Percentiles rank a stretch among this genome's conserved stretches.
These are phyloP conservation scores for Trichothecium roseum DNA, from an alignment of 2,329 filamentous ascomycete species.

Conservation along the genomic window DNA sequence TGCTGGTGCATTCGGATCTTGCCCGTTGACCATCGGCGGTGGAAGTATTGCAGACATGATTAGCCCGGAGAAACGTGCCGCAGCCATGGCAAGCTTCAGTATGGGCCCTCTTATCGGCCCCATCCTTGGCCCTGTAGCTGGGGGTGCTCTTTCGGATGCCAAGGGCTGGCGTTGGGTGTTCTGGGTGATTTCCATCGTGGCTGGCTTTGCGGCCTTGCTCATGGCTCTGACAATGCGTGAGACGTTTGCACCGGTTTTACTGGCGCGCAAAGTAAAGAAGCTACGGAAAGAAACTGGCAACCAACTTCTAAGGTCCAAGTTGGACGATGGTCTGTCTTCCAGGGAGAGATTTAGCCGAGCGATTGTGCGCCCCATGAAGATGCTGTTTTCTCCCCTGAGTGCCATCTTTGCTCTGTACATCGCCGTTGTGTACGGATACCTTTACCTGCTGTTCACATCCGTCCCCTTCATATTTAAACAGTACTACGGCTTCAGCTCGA, in stretches of 20 bases:
- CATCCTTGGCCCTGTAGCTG: slow-evolving; percentile 38
- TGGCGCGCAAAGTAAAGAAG: slow-evolving; percentile 27
- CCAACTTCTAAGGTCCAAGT: slow-evolving; percentile 13
- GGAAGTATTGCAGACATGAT: slow-evolving; percentile 41
- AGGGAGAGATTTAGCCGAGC: slow-evolving; percentile 37
- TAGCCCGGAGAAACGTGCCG: slow-evolving; percentile 33
- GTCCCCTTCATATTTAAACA: slow-evolving; percentile 26
- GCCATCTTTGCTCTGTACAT: slow-evolving; percentile 42
- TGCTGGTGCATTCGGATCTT: slow-evolving; percentile 22
- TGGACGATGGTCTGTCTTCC: slow-evolving; percentile 14
- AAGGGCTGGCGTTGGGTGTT: slow-evolving; percentile 43
- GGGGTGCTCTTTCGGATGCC: slow-evolving; percentile 29
- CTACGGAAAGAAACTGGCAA: slow-evolving; percentile 33
- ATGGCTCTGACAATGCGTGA: slow-evolving; percentile 20
- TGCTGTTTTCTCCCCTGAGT: slow-evolving; percentile 46
- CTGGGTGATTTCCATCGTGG: slow-evolving; percentile 35
- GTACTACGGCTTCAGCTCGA: slow-evolving; percentile 38
- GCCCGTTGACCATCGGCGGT: slow-evolving; percentile 35
- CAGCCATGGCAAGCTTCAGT: slow-evolving; percentile 35
- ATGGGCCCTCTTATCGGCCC: slow-evolving; percentile 40
- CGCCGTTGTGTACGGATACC: slow-evolving; percentile 43
- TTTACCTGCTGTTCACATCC: slow-evolving; percentile 35
- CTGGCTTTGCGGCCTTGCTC: slow-evolving; percentile 13
- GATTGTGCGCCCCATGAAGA: slow-evolving; percentile 35
- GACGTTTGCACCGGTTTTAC: slow-evolving; percentile 28